Percentiles rank a stretch among this genome's conserved stretches.
Evolutionary conservation across 2,329 filamentous ascomycete species (phyloP).

Genomic region (Macroventuria anomochaeta): DNA sequence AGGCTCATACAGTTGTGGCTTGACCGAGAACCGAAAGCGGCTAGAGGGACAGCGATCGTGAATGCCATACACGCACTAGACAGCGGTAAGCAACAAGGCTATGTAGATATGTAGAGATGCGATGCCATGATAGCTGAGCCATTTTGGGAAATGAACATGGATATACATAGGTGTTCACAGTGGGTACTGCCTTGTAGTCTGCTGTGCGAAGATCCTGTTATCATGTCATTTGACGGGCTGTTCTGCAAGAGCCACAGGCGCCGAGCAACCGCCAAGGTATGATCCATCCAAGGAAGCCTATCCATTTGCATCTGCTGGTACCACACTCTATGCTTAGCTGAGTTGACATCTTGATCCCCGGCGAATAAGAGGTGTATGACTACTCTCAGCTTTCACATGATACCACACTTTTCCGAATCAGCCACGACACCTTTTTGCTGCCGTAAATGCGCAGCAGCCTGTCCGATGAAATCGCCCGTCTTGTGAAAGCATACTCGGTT

Average conservation of each 20-base stretch:
- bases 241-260: background rate
- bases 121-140: background rate
- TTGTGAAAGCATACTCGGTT: constrained; percentile 47
- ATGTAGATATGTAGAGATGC: background rate
- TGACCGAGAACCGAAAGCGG: constrained; percentile 15
- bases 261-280: background rate
- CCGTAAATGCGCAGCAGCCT: constrained; percentile 40
- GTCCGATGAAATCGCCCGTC: constrained; percentile 44
- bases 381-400: constrained; percentile 24
- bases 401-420: constrained; percentile 25
- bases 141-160: background rate
- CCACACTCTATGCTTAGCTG: background rate
- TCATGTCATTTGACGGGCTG: background rate
- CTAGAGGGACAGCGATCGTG: constrained; percentile 8
- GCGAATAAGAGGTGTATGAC: background rate
- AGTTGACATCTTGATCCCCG: background rate
- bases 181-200: background rate
- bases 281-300: background rate
- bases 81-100: constrained; percentile 16
- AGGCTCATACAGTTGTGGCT: constrained; percentile 13
- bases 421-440: constrained; percentile 32
- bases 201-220: background rate
- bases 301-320: background rate
- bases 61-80: constrained; percentile 6
- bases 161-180: background rate